Evolutionary conservation across 306 rosid genomes (phyloP), one percentile per base, ranked within the genome.

Genomic region (Fagus crenata): DNA sequence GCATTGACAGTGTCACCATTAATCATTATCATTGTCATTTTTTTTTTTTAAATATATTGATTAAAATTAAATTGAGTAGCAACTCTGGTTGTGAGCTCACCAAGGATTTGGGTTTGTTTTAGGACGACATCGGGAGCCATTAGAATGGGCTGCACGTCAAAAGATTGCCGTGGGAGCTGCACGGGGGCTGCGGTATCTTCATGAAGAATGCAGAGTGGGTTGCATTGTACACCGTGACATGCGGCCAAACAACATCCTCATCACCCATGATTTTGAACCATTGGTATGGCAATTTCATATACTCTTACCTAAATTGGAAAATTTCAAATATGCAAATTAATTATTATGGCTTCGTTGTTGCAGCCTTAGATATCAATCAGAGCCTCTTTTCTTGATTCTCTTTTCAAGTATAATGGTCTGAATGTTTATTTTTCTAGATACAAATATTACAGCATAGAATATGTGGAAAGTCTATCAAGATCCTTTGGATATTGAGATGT

Each of bases 191-290:
- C 88, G 99, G 75, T 96, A 96, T 89, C 97, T 96, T 79, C 99
- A 96, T 49, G 98, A 96, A 85, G 99, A 96, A 84, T 96, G 99
- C 81, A 85, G 99, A 85, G 99, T 96, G 17, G 99, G 99, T 77
- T 96, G 98, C 84, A 96, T 96, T 74, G 96, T 96, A 81, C 99
- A 96, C 84, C 97, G 98, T 73, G 99, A 96, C 81, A 92, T 96
- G 99, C 86, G 99, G 80, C 99, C 99, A 41, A 96, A 96, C 87
- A 96, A 96, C 92, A 96, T 96, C 77, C 99, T 96, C 53, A 89
- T 96, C 75, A 96, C 99, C 64, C 99, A 96, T 92, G 99, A 96
- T 87, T 96, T 96, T 89, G 97, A 96, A 64, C 98, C 99, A 68
- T 83, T 96, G 92, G 99, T 96, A 87, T 37, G 69, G 39, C 61